A percentile compares a stretch with the other conserved stretches of the same genome.
These are phyloP conservation scores for Trichosporon sp. DNA, from an alignment of 1,284 basidiomycete species.

Conservation along the genomic window DNA sequence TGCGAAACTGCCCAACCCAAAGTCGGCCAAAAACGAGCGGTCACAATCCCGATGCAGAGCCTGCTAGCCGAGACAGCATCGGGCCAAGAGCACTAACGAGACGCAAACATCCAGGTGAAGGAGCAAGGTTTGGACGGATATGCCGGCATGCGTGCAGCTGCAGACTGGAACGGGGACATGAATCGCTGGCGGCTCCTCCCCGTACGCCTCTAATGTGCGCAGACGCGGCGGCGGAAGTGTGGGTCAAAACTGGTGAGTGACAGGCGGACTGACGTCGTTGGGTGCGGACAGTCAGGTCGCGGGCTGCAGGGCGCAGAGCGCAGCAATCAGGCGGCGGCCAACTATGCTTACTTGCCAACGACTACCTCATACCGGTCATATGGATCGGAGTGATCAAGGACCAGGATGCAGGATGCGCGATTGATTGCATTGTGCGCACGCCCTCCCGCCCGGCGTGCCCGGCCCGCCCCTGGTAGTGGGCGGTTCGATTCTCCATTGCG, in stretches of 20 bases:
- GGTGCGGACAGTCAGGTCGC: background rate
- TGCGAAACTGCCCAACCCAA: slow-evolving; percentile 5
- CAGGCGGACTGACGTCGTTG: background rate
- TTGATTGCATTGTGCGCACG: background rate
- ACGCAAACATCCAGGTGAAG: background rate
- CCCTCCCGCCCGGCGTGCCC: slow-evolving; percentile 5
- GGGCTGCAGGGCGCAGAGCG: no score
- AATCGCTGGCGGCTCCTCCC: background rate
- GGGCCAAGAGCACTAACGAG: background rate
- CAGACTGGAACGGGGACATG: slow-evolving; percentile 4
- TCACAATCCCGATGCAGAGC: background rate
- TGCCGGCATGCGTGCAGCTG: slow-evolving; percentile 4
- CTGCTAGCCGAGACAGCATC: background rate
- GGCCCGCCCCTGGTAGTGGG: background rate
- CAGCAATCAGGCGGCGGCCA: background rate
- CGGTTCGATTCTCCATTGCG: background rate
- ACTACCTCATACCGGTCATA: background rate
- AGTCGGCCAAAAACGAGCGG: background rate
- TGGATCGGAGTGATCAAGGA: background rate
- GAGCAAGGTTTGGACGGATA: background rate
- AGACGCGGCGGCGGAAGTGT: background rate
- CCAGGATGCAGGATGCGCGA: background rate
- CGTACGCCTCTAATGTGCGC: slow-evolving; percentile 1
- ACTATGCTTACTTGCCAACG: slow-evolving; percentile 17
- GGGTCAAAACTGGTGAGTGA: background rate